Evolutionary conservation across 345 rosid species (phyloP).

Genomic region (Moricandia moricandioides): DNA sequence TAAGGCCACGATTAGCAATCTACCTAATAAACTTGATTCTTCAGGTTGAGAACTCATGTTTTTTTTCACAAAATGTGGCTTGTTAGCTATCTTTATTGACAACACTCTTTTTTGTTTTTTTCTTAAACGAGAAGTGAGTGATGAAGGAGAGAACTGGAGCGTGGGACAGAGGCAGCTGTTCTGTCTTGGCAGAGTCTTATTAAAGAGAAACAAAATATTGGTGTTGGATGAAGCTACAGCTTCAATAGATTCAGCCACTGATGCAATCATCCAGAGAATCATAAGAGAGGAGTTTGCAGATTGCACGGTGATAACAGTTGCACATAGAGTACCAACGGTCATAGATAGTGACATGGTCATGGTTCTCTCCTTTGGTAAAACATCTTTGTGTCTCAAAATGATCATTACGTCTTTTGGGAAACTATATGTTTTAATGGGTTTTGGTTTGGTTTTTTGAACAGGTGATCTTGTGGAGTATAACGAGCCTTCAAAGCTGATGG

Average conservation of each 20-base stretch:
- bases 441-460: slow-evolving; percentile 9
- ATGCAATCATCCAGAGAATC: slow-evolving; percentile 62
- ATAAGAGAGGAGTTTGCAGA: slow-evolving; percentile 61
- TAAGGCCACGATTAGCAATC: slow-evolving; percentile 53
- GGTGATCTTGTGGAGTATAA: slow-evolving; percentile 68
- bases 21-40: slow-evolving; percentile 63
- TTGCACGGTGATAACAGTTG: slow-evolving; percentile 68
- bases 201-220: slow-evolving; percentile 59
- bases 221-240: slow-evolving; percentile 76
- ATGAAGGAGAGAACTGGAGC: slow-evolving; percentile 90
- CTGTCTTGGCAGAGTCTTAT: slow-evolving; percentile 70
- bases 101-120: background rate
- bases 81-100: background rate
- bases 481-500: slow-evolving; percentile 64
- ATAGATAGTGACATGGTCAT: slow-evolving; percentile 81
- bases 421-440: background rate
- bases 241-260: slow-evolving; percentile 68
- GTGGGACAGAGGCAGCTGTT: slow-evolving; percentile 72
- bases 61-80: background rate
- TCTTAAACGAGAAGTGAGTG: slow-evolving; percentile 46
- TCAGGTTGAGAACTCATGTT: slow-evolving; percentile 35
- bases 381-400: background rate
- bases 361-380: slow-evolving; percentile 70
- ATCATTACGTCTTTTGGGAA: background rate
- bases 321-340: slow-evolving; percentile 75